These are phyloP conservation scores for Phaffia rhodozyma DNA, from an alignment of 1,284 basidiomycete species.

Conservation along the genomic window DNA sequence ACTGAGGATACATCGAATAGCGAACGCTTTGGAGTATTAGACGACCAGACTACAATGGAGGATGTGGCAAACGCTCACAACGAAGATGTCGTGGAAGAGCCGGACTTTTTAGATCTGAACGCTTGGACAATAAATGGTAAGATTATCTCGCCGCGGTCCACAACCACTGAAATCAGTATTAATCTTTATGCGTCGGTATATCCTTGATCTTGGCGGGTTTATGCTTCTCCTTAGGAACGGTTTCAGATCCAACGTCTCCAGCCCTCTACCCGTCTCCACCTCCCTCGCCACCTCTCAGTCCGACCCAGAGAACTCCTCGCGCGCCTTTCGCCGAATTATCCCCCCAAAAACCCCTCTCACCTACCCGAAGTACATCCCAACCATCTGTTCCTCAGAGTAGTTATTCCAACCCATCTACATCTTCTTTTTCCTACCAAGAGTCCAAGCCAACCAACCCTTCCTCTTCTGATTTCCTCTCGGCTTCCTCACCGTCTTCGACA, in stretches of 20 bases:
- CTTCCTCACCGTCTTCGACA: not conserved
- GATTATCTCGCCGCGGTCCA: too few relatives aligned
- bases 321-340: too few relatives aligned
- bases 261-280: slow-evolving; percentile 3
- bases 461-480: not conserved
- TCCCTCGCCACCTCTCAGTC: not conserved
- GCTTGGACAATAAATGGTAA: too few relatives aligned
- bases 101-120: slow-evolving; percentile 34
- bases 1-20: too few relatives aligned
- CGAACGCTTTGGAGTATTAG: too few relatives aligned
- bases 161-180: too few relatives aligned
- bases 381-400: not conserved
- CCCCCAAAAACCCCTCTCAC: not conserved
- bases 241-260: not conserved
- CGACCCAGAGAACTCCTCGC: too few relatives aligned
- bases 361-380: not conserved
- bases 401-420: not conserved
- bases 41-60: too few relatives aligned
- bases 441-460: not conserved
- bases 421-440: not conserved
- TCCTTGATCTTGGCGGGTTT: too few relatives aligned
- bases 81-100: slow-evolving; percentile 17
- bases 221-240: not conserved
- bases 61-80: too few relatives aligned
- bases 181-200: too few relatives aligned